Evolutionary conservation across 352 stramenopile species (phyloP).

Genomic region (Saprolegnia diclina): DNA sequence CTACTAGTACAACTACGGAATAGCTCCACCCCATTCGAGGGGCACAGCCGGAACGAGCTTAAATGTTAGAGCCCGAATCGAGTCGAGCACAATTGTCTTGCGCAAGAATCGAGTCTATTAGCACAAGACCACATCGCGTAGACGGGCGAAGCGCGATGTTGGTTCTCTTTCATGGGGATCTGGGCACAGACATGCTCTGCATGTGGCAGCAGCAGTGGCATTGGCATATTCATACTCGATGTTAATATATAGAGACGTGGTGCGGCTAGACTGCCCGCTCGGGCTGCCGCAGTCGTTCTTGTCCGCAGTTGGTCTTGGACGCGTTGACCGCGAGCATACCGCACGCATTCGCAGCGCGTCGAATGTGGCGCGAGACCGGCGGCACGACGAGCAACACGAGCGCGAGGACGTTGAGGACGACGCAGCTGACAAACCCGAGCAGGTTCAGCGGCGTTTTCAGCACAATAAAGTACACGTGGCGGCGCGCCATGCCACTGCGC

Average conservation of each 20-base stretch:
- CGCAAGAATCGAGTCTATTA: too few relatives aligned
- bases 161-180: too few relatives aligned
- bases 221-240: background rate
- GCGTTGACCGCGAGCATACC: constrained; percentile 22
- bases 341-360: constrained; percentile 9
- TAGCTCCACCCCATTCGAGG: too few relatives aligned
- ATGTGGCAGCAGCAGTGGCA: background rate
- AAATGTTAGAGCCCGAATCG: background rate
- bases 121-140: too few relatives aligned
- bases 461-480: constrained; percentile 62
- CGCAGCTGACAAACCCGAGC: constrained; percentile 27
- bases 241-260: background rate
- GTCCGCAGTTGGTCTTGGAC: constrained; percentile 17
- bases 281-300: constrained; percentile 1
- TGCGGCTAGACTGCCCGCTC: background rate
- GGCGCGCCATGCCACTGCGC: constrained; percentile 10
- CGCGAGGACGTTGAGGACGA: constrained; percentile 33
- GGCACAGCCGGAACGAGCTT: too few relatives aligned
- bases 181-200: too few relatives aligned
- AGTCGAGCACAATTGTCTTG: background rate
- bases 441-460: constrained; percentile 38
- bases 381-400: constrained; percentile 48
- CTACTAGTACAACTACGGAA: too few relatives aligned
- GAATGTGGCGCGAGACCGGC: constrained; percentile 27
- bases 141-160: too few relatives aligned